A percentile compares a stretch with the other conserved stretches of the same genome.
These are phyloP conservation scores for Aureobasidium sp. DNA, from an alignment of 2,329 filamentous ascomycete genomes.

Conservation along the genomic window DNA sequence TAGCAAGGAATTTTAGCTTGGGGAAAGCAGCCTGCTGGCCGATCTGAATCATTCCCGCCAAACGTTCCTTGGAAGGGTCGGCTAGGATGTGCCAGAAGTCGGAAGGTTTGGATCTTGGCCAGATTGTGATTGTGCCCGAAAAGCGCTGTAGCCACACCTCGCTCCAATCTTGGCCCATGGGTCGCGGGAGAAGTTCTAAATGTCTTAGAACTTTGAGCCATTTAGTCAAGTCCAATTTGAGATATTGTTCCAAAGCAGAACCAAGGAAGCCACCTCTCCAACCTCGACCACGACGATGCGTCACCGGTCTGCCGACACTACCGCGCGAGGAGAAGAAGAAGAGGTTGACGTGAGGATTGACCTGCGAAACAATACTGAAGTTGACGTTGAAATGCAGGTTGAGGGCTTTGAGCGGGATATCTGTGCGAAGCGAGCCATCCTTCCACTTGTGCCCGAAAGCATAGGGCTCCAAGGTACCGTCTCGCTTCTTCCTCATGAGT, in stretches of 20 bases:
- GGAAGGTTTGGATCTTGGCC: slow-evolving; percentile 71
- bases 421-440: slow-evolving; percentile 86
- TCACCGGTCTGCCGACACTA: slow-evolving; percentile 85
- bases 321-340: slow-evolving; percentile 98
- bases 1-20: slow-evolving; percentile 83
- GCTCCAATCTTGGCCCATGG: slow-evolving; percentile 91
- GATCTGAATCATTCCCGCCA: slow-evolving; percentile 83
- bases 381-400: slow-evolving; percentile 98
- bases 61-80: slow-evolving; percentile 66
- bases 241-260: slow-evolving; percentile 83
- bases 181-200: slow-evolving; percentile 82
- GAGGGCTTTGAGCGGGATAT: slow-evolving; percentile 88
- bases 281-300: slow-evolving; percentile 83
- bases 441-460: slow-evolving; percentile 99
- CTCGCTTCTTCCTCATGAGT: slow-evolving; percentile 74
- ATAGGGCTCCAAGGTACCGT: slow-evolving; percentile 76
- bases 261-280: slow-evolving; percentile 96
- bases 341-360: slow-evolving; percentile 95
- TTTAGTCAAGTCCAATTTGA: slow-evolving; percentile 94
- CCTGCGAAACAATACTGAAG: slow-evolving; percentile 80
- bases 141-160: slow-evolving; percentile 96
- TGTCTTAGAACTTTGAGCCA: slow-evolving; percentile 94
- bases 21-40: slow-evolving; percentile 87
- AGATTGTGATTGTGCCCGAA: slow-evolving; percentile 89
- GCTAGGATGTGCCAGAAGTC: slow-evolving; percentile 84